phyloP scores from a whole-genome alignment of 768 basidiomycete species.

The Postia placenta region DNA sequence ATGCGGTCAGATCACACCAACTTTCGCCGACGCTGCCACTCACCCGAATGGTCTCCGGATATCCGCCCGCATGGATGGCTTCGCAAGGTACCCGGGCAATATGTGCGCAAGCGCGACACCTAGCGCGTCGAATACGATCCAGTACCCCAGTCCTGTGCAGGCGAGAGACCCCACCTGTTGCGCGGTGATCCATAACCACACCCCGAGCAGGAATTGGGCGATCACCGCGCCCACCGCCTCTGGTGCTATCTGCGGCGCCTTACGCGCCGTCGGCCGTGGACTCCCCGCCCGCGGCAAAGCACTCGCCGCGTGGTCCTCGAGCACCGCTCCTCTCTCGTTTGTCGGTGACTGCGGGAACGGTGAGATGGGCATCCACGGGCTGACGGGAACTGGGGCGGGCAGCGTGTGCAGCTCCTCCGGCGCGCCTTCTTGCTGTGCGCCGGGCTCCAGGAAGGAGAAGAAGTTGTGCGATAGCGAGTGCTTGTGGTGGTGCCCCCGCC shows the following conservation, averaged over 20 bases:
- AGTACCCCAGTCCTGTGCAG: constrained; percentile 90
- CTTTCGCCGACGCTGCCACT: constrained; percentile 27
- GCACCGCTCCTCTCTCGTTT: constrained; percentile 1
- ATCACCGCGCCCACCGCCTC: constrained; percentile 9
- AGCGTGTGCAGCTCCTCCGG: constrained; percentile 44
- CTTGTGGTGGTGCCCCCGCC: constrained; percentile 90
- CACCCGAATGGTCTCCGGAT: constrained; percentile 55
- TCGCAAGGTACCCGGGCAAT: constrained; percentile 38
- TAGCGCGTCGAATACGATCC: constrained; percentile 92
- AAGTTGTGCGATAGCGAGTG: constrained; percentile 93
- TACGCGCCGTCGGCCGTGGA: constrained; percentile 14
- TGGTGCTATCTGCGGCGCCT: constrained; percentile 11
- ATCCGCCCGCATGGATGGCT: constrained; percentile 22
- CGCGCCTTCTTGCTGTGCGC: constrained; percentile 24
- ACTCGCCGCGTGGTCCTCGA: constrained; percentile 6
- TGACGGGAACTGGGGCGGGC: constrained; percentile 55
- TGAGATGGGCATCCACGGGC: constrained; percentile 63
- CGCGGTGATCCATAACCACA: constrained; percentile 81
- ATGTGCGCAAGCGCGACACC: constrained; percentile 58
- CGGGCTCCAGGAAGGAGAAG: constrained; percentile 91
- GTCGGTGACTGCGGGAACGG: constrained; percentile 22
- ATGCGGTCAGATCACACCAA: background rate
- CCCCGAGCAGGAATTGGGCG: constrained; percentile 55
- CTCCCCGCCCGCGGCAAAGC: constrained; percentile 6
- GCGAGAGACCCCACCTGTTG: constrained; percentile 84